Base-by-base conservation (phyloP, 257 asterid genomes). In the Linaria vulgaris region DNA sequence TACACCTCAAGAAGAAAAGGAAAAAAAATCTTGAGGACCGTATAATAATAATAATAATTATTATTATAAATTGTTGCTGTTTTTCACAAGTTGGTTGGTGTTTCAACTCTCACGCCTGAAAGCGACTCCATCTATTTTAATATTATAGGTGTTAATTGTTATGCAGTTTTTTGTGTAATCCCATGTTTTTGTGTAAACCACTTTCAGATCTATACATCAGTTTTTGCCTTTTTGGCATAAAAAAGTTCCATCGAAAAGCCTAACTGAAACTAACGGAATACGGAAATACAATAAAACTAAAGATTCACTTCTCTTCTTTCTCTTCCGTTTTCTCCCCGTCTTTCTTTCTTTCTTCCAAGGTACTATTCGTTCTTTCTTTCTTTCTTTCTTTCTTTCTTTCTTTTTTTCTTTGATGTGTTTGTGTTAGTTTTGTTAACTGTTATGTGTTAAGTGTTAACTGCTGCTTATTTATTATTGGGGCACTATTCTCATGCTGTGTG, bases 121-220 rank as follows among this genome's bases (percentile, higher is more conserved):
- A 37, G 38, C 7, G 59, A 69, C 52, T 62, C 57, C 57, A 34
- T 34, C 11, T 34, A 34, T 34, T 34, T 34, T 27, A 27, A 6
- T 27, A 2, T 27, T 27, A 27, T 53, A 13, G 13, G 21, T 53
- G 9, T 2, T 5, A 43, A 10, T 10, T 14, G 50, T 6, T 56
- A 31, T 72, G 66, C 69, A 56, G 70, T n/a, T n/a, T n/a, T n/a
- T n/a, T n/a, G n/a, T n/a, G n/a, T n/a, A n/a, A n/a, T n/a, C n/a
- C n/a, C n/a, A n/a, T n/a, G n/a, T n/a, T n/a, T n/a, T n/a, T n/a
- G 69, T 67, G 55, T 50, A 76, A 54, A 55, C 41, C 75, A 12
- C n/a, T 69, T 22, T 51, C 9, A 4, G 19, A 61, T 53, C n/a
- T n/a, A n/a, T n/a, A n/a, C n/a, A n/a, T n/a, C n/a, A 71, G 62